Base-by-base conservation (phyloP, 2,329 filamentous ascomycete species). In the Monilinia fructicola region DNA sequence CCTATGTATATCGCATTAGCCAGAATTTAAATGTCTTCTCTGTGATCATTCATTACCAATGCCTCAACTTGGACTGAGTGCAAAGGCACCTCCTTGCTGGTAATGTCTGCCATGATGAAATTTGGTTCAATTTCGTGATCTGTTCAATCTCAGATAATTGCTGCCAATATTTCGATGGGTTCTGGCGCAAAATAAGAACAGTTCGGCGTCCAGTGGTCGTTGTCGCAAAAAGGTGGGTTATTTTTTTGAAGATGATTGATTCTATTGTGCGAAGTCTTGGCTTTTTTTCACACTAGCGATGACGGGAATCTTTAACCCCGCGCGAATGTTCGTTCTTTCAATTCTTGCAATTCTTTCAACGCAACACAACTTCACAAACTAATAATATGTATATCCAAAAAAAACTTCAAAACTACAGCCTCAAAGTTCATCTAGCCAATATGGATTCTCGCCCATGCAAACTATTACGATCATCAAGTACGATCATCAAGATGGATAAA, bases 41-140 rank as follows among this genome's bases (percentile, higher is more conserved):
- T 77, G 74, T 75, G 69, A 68, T 69, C 70, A 67, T 71, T 80
- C 88, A 78, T 85, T 85, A 96, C 94, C 84, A 98, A 84, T 76
- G 94, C 92, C 84, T 97, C 93, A 77, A 98, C 90, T 84, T 96
- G 92, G 76, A 97, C 92, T 80, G 92, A 86, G 84, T 89, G 90
- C 81, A 96, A 85, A 79, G 91, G 87, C 78, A 81, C 81, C 78
- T 92, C 88, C 82, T 88, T 90, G 69, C 77, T 74, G 56, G 67
- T 66, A 74, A 79, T 76, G 72, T 88, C 86, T 73, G 81, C 84
- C 86, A 88, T 88, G 73, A 77, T 85, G 72, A 69, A 65, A 53
- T 65, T 26, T 35, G 64, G 12, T 50, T 21, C 46, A 59, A 44
- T 42, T 53, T 65, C 44, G 42, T 65, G 63, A 42, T n/a, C 46